These are phyloP conservation scores for Boletus sp. DNA, from an alignment of 768 basidiomycete species.

Conservation along the genomic window DNA sequence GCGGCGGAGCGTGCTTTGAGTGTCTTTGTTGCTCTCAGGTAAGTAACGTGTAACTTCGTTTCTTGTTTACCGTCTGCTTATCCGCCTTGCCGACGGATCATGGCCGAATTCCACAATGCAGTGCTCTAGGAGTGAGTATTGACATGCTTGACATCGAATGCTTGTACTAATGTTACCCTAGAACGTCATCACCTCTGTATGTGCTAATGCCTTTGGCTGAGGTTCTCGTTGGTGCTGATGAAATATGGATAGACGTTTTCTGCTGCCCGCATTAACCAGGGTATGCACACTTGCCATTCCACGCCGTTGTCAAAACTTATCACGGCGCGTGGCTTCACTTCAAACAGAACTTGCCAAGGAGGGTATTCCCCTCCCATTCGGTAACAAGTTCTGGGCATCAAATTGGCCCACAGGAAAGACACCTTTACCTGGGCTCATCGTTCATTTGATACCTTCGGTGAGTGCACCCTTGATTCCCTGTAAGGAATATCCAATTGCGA, in stretches of 20 bases:
- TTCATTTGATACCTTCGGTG: conserved; percentile 54
- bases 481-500: not conserved
- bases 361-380: conserved; percentile 59
- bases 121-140: conserved; percentile 37
- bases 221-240: not conserved
- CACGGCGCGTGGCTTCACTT: not conserved
- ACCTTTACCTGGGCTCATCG: conserved; percentile 51
- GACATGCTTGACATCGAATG: not conserved
- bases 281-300: conserved; percentile 11
- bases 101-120: conserved; percentile 5
- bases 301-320: not conserved
- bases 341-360: conserved; percentile 57
- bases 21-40: conserved; percentile 59
- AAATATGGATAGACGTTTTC: conserved; percentile 43
- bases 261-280: conserved; percentile 53
- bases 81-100: not conserved
- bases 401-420: conserved; percentile 60
- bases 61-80: not conserved
- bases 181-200: conserved; percentile 35
- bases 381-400: conserved; percentile 58
- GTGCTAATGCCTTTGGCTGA: not conserved
- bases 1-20: conserved; percentile 54
- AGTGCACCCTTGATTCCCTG: conserved; percentile 1
- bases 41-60: not conserved
- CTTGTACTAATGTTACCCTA: conserved; percentile 8